Evolutionary conservation across 2,329 filamentous ascomycete species (phyloP).

Genomic region (Exophiala spinifera): DNA sequence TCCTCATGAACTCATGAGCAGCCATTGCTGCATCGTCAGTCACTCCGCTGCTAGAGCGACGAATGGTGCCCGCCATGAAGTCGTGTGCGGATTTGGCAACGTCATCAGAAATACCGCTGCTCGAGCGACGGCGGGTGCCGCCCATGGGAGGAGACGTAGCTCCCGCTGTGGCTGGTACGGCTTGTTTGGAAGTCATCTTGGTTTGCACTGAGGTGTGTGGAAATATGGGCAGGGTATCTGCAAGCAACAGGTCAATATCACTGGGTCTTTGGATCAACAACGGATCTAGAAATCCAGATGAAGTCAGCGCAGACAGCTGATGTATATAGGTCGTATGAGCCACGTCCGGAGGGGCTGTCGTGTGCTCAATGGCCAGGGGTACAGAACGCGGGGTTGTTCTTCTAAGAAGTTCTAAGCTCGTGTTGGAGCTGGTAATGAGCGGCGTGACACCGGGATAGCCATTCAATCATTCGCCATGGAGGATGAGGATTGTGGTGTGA

Average conservation of each 20-base stretch:
- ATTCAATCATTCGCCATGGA: background rate
- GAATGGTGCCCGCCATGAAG: conserved; percentile 22
- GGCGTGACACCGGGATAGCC: background rate
- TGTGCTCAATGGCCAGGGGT: background rate
- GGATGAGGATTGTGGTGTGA: background rate
- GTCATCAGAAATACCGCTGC: conserved; percentile 22
- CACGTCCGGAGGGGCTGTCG: background rate
- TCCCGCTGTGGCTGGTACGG: conserved; percentile 4
- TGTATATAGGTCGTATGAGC: background rate
- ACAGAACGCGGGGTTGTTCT: background rate
- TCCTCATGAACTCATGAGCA: conserved; percentile 16
- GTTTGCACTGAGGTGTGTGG: background rate
- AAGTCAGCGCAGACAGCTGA: background rate
- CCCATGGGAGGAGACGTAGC: conserved; percentile 11
- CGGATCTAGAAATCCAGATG: background rate
- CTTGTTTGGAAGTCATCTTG: conserved; percentile 4
- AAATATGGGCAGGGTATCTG: background rate
- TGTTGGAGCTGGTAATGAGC: background rate
- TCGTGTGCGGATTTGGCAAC: conserved; percentile 21
- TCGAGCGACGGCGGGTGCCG: conserved; percentile 15
- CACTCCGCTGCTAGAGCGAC: conserved; percentile 20
- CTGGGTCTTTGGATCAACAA: background rate
- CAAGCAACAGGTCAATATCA: background rate
- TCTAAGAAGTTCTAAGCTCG: background rate
- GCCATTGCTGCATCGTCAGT: conserved; percentile 19